phyloP scores from a whole-genome alignment of 768 basidiomycete genomes.

The Tylopilus sp. region DNA sequence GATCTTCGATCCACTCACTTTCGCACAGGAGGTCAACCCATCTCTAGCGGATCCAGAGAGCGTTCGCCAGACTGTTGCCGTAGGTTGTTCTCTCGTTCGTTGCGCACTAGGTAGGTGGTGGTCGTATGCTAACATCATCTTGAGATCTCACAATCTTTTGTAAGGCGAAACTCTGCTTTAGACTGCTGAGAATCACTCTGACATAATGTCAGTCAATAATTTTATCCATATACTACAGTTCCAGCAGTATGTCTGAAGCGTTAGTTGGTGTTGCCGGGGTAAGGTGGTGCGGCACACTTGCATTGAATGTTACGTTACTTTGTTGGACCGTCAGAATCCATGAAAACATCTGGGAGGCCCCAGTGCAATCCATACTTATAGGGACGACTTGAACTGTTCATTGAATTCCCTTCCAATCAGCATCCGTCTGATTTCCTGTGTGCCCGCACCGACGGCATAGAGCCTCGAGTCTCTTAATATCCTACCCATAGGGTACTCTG shows the following conservation, averaged over 20 bases:
- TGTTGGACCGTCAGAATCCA: not conserved
- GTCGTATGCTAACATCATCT: not conserved
- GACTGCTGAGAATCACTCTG: not conserved
- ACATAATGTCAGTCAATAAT: constrained; percentile 5
- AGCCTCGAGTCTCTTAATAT: constrained; percentile 83
- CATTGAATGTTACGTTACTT: not conserved
- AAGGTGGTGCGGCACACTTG: not conserved
- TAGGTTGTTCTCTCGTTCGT: constrained; percentile 84
- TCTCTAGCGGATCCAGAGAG: constrained; percentile 72
- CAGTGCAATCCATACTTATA: not conserved
- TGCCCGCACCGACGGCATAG: constrained; percentile 95
- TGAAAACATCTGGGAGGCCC: not conserved
- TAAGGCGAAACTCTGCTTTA: constrained; percentile 35
- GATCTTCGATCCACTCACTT: constrained; percentile 5
- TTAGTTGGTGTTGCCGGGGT: not conserved
- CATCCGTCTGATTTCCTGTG: constrained; percentile 94
- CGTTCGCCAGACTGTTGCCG: constrained; percentile 83
- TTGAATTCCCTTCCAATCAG: constrained; percentile 93
- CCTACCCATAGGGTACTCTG: constrained; percentile 89
- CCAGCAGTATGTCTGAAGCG: not conserved
- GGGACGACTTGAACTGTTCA: constrained; percentile 44
- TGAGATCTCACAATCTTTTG: constrained; percentile 6
- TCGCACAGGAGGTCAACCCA: constrained; percentile 89
- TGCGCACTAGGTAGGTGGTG: constrained; percentile 67
- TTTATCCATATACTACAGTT: not conserved